Base-by-base conservation (phyloP, 495 filamentous ascomycete genomes). In the Penicillium diatomitis region DNA sequence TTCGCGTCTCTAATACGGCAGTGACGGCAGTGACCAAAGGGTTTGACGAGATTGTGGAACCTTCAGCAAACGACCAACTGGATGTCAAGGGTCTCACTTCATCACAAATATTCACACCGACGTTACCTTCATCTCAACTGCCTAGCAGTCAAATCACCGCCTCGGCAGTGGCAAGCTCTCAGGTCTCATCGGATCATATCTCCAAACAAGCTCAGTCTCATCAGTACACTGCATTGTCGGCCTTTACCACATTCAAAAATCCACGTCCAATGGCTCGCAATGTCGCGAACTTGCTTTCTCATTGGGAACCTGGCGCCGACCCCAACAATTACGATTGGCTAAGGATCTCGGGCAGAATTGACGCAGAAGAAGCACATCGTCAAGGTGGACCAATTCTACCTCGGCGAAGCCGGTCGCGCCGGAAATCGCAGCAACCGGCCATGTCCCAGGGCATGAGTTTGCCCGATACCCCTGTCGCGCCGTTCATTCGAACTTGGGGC, bases 311-410 rank as follows among this genome's bases (percentile, higher is more conserved):
- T 2, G 74, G 73, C 7, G 41, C 39, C 10, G 60, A 71, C 46
- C 75, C 73, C 9, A 49, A 54, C 10, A 40, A 49, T 6, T 74
- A 75, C 49, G 57, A 63, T 40, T 74, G 69, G 72, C 56, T 66
- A 42, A 54, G 55, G 47, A 64, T 51, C 10, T 50, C 50, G n/a
- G 52, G 50, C 12, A 49, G 47, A 39, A 37, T 61, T 4, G 62
- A 57, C 20, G 47, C 52, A 38, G 56, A 66, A 48, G 52, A 56
- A 28, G 47, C 45, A 5, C 41, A 51, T 34, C 52, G 54, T 31
- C 47, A 55, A 52, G 47, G 49, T 34, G 49, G 55, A 36, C 11
- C 50, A 5, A 47, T 52, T 28, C 62, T 51, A 9, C 54, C 58
- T 33, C 64, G 52, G 47, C 56, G 50, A 10, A 60, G 51, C 40